Conservation (phyloP, 495 filamentous ascomycete genomes). For the Talaromyces trachyspermus region DNA sequence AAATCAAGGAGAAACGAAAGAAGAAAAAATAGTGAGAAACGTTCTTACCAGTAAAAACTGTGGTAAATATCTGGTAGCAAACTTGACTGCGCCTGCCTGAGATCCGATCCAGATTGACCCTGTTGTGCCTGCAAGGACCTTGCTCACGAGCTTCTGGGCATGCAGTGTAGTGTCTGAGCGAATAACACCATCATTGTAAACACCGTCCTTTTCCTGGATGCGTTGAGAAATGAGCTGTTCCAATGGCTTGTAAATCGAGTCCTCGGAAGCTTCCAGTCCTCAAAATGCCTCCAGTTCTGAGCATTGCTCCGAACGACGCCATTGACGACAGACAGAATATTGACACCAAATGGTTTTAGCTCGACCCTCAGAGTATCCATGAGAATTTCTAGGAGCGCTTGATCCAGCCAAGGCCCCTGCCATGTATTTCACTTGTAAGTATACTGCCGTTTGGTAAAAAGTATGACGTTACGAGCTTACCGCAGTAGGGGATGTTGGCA, state of each 20-base stretch:
- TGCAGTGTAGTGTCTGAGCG: neutral
- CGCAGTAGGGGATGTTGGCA: slow-evolving; percentile 30
- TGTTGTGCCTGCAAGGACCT: neutral
- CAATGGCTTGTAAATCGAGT: slow-evolving; percentile 17
- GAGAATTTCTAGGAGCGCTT: slow-evolving; percentile 45
- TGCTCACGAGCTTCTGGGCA: neutral
- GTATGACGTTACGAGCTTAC: slow-evolving; percentile 16
- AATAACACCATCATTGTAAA: neutral
- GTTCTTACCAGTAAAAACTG: neutral
- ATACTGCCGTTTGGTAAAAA: neutral
- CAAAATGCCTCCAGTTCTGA: slow-evolving; percentile 5
- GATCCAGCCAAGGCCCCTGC: slow-evolving; percentile 40
- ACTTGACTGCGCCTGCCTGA: neutral
- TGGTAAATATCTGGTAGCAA: neutral
- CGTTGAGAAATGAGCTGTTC: slow-evolving; percentile 12
- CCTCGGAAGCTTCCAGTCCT: slow-evolving; percentile 3
- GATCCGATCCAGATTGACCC: neutral
- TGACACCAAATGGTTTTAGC: slow-evolving; percentile 37
- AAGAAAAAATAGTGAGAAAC: too few species aligned
- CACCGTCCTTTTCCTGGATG: slow-evolving; percentile 10
- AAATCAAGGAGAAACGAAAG: too few species aligned
- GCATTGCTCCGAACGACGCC: slow-evolving; percentile 14
- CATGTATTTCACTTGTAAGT: neutral
- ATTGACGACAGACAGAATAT: slow-evolving; percentile 12
- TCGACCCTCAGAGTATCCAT: slow-evolving; percentile 42